Base-by-base conservation (phyloP, 495 filamentous ascomycete genomes). In the Xylaria bambusicola region DNA sequence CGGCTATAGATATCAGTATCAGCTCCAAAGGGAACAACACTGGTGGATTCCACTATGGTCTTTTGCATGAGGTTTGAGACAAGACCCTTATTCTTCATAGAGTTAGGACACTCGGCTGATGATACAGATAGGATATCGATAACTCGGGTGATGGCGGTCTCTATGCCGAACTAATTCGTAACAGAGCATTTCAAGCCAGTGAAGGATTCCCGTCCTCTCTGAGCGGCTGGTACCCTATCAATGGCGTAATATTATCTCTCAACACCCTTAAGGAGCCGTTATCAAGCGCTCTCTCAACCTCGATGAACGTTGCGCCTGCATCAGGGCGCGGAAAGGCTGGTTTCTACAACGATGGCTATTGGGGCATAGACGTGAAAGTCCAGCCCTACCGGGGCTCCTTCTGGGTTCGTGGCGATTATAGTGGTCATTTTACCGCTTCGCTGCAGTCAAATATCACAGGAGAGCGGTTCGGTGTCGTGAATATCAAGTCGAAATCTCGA, bases 101-200 rank as follows among this genome's bases (percentile, higher is more conserved):
- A 4, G 10, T 12, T 27, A 0, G 27, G 36, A 2, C 31, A 6
- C 23, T 54, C 15, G n/a, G 10, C 36, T 54, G 8, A 54, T 10
- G 5, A 54, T 29, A 1, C 9, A 2, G 29, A 15, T 23, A 86
- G 83, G 86, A 89, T 68, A 88, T 88, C 74, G 86, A 89, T 70
- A 84, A 89, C 68, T 88, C 84, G 20, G 88, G 88, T 7, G 89
- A 91, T 66, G 89, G 89, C 6, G 89, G 89, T 13, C 82, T 91
- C 38, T 90, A 92, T 62, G 88, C 86, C 27, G 87, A 92, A 64
- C 69, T 92, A 13, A 84, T 91, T 26, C 77, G 77, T 27, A 92
- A 92, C 70, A 82, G 88, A 48, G 89, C 87, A n/a, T 91, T 92
- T 59, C 76, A 79, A 41, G 61, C 62, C 29, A 69, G 62, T 52